Evolutionary conservation across 169 alveolate species (phyloP), one percentile per base, ranked within the genome.

Genomic region (Plasmodium fragile): DNA sequence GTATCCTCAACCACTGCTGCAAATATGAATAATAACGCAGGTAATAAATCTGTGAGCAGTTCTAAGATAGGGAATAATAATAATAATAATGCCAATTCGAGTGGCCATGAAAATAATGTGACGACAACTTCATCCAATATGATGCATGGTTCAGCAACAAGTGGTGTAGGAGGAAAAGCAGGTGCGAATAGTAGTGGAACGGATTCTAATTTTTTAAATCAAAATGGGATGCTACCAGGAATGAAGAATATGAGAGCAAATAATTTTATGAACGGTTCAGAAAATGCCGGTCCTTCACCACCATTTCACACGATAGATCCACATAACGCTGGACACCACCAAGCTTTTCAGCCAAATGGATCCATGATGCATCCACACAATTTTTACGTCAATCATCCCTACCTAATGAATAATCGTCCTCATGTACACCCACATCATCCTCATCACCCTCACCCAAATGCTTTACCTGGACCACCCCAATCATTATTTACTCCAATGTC

Each of bases 361-460:
- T n/a, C 94, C n/a, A 55, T 91, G 81, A 79, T 91, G 28, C 94
- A 90, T 90, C 92, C 72, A 8, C 91, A 30, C 45, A 70, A 70
- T 91, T 79, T 80, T 81, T 80, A 71, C 53, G 49, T 80, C 2
- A 80, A 81, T 39, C 80, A 32, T 30, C 80, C 91, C 5, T 78
- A 87, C 28, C 10, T 87, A 28, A 30, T 91, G 39, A 91, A 80
- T 70, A 91, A 80, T 49, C 59, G 6, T 18, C 75, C 49, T 1
- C 75, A 65, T 65, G 75, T 10, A 10, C 75, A 65, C 8, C 75
- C 75, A 22, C 82, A 30, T 7, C 82, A 73, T 28, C 75, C 75
- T 36, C 82, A 73, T 32, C 82, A 73, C 43, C 82, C 82, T 13
- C 94, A 91, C 25, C 94, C 94, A 28, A 91, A 91, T 81, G 92